These are phyloP conservation scores for Pterocarpus santalinus DNA, from an alignment of 306 rosid genomes.

Conservation along the genomic window DNA sequence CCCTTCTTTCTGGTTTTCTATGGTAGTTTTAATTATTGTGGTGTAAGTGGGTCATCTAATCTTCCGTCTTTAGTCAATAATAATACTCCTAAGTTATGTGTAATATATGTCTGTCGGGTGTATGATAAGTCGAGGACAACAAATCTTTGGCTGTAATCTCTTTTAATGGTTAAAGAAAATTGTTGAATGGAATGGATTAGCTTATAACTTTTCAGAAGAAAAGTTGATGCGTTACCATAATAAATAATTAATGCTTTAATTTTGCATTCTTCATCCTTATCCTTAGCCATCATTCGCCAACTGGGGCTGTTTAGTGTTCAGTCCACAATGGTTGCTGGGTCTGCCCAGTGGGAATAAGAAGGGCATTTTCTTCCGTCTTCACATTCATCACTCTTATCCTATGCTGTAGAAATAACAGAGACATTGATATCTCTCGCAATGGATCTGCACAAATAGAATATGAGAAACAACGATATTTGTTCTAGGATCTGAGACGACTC, in stretches of 20 bases:
- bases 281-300: neutral
- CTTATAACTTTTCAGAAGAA: conserved; percentile 42
- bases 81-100: conserved; percentile 38
- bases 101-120: conserved; percentile 48
- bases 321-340: neutral
- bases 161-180: conserved; percentile 42
- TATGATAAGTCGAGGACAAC: conserved; percentile 50
- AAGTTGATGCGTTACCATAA: conserved; percentile 43
- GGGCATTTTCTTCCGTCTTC: too few relatives aligned
- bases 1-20: neutral
- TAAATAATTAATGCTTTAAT: neutral
- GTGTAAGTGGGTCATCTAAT: conserved; percentile 58
- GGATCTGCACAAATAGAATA: too few relatives aligned
- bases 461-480: too few relatives aligned
- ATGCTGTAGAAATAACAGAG: neutral
- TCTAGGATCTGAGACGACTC: neutral
- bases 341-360: neutral
- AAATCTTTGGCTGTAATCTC: conserved; percentile 38
- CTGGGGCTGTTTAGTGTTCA: conserved; percentile 4
- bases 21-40: conserved; percentile 48
- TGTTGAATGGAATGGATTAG: conserved; percentile 39
- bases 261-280: conserved; percentile 30
- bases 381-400: too few relatives aligned
- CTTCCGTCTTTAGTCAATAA: conserved; percentile 26
- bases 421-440: neutral